phyloP scores from a whole-genome alignment of 83 land plant genomes.

The Diphasiastrum complanatum region DNA sequence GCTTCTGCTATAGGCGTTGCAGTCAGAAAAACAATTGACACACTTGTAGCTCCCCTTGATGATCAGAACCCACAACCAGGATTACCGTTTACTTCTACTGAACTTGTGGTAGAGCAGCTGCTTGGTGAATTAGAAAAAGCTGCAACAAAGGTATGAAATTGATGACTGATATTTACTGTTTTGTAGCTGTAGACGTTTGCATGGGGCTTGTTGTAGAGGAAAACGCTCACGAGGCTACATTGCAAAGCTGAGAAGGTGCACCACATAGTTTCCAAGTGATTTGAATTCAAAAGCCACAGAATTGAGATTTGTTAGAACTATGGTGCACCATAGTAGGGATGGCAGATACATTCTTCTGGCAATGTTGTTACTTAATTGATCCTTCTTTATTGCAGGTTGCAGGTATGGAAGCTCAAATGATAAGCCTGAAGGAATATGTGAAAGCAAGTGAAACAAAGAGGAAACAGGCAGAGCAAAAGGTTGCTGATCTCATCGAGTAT shows the following conservation, averaged over 20 bases:
- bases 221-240: too few relatives aligned
- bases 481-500: slow-evolving; percentile 22
- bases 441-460: slow-evolving; percentile 23
- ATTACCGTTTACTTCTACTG: slow-evolving; percentile 8
- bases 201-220: too few relatives aligned
- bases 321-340: too few relatives aligned
- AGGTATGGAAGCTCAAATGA: slow-evolving; percentile 29
- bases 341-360: too few relatives aligned
- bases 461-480: slow-evolving; percentile 25
- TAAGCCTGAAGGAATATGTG: slow-evolving; percentile 27
- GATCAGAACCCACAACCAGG: not conserved
- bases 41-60: slow-evolving; percentile 26
- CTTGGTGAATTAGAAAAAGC: slow-evolving; percentile 33
- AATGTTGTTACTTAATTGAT: too few relatives aligned
- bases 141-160: slow-evolving; percentile 29
- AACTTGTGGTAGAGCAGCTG: slow-evolving; percentile 22
- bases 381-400: too few relatives aligned
- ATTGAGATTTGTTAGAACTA: too few relatives aligned
- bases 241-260: too few relatives aligned
- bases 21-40: slow-evolving; percentile 22
- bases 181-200: too few relatives aligned
- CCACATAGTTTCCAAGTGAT: too few relatives aligned
- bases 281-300: too few relatives aligned
- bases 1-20: slow-evolving; percentile 26
- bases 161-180: too few relatives aligned